Evolutionary conservation across 1,139 yeast species (phyloP), one percentile per base, ranked within the genome.

Genomic region (Pneumocystis oryctolagi): DNA sequence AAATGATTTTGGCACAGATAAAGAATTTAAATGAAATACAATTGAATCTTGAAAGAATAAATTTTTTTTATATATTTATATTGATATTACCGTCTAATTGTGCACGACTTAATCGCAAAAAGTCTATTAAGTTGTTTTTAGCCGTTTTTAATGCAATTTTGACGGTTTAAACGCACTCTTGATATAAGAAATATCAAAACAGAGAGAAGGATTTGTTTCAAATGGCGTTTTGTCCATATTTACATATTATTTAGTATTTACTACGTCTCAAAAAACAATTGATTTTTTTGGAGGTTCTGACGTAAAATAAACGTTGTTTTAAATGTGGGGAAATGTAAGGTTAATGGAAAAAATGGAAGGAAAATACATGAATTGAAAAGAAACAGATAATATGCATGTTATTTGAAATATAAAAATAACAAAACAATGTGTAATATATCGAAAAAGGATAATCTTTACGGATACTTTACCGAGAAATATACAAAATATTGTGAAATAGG

Each of bases 401-500:
- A 8, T 34, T 34, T 34, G 12, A 34, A 6, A 9, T 34, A 34
- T 9, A 31, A 31, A 8, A 14, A 34, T n/a, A 14, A 6, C 12
- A 34, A 8, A 34, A 34, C 12, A 6, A 34, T 34, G 12, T 8
- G 12, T 14, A 34, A 3, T 34, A 34, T 66, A 69, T 28, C 78
- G 78, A 62, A 68, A 72, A 1, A 67, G 69, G 0, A 74, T 82
- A 0, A 73, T 82, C 1, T 70, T 75, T 1, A 70, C 68, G 0
- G 16, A 37, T 37, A 14, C 2, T 37, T 37, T 37, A 37, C 16
- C 18, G 8, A 5, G 35, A 32, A 32, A 5, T 32, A 32, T 32
- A 16, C 16, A 16, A 37, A 37, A 37, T 18, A 37, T 5, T 2
- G 16, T 2, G 18, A 2, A 16, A 37, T 16, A 37, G n/a, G 40